phyloP scores from a whole-genome alignment of 352 stramenopile species.

The Phytophthora chlamydospora region DNA sequence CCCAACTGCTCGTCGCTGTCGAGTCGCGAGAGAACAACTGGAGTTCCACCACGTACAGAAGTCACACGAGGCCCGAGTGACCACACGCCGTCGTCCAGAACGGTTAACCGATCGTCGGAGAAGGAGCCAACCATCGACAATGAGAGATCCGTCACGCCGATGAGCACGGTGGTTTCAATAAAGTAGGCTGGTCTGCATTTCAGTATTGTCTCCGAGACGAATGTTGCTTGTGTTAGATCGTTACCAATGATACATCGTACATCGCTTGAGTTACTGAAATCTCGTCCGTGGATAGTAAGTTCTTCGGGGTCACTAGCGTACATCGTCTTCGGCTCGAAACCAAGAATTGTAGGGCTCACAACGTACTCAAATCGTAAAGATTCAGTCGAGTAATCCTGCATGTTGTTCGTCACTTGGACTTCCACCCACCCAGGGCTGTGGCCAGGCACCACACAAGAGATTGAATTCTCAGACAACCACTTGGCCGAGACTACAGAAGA shows the following conservation, averaged over 20 bases:
- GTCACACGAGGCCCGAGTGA: conserved; percentile 20
- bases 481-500: conserved; percentile 31
- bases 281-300: conserved; percentile 33
- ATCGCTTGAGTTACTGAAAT: conserved; percentile 47
- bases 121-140: conserved; percentile 34
- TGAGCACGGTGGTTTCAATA: conserved; percentile 16
- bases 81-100: conserved; percentile 29
- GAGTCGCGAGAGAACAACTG: conserved; percentile 15
- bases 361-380: conserved; percentile 46
- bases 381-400: conserved; percentile 54
- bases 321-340: conserved; percentile 33
- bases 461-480: conserved; percentile 40
- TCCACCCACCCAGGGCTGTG: conserved; percentile 39
- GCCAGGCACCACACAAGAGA: conserved; percentile 40
- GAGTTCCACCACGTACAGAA: conserved; percentile 25
- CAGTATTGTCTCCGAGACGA: conserved; percentile 34
- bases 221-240: conserved; percentile 27
- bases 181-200: conserved; percentile 21
- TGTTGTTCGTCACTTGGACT: conserved; percentile 60
- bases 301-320: conserved; percentile 6
- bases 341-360: conserved; percentile 36
- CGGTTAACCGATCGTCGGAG: conserved; percentile 13
- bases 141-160: conserved; percentile 45
- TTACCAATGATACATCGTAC: conserved; percentile 45
- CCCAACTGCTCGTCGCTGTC: neutral